Base-by-base conservation (phyloP, 2,329 filamentous ascomycete genomes). In the Colletotrichum australisinense region DNA sequence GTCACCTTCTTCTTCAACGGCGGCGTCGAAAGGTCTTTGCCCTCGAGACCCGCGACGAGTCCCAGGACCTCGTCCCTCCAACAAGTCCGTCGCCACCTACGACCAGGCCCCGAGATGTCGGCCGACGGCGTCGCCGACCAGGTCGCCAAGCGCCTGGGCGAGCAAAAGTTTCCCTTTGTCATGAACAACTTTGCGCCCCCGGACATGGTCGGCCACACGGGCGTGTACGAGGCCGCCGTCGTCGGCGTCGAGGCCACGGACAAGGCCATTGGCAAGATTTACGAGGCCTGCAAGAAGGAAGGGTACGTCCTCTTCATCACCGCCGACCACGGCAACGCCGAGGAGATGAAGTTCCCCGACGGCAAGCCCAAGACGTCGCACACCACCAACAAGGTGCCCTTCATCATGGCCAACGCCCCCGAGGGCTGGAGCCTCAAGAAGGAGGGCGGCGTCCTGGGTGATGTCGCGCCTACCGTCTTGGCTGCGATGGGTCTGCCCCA, bases 161-260 rank as follows among this genome's bases (percentile, higher is more conserved):
- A 97, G 84, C 91, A 93, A 80, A 92, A 94, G 81, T 98, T 95
- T 86, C 95, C 97, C 81, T 98, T 99, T 81, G 89, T 99, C 84
- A 99, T 99, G 97, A 98, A 98, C 92, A 99, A 99, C 91, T 98
- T 99, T 85, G 97, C 97, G 55, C 97, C 97, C 55, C 97, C 97
- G 22, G 97, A 99, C 86, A 99, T 99, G 97, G 97, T 99, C 76
- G 97, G 97, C 78, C 97, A 99, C 88, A 99, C 97, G 12, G 97
- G 97, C 81, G 95, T 98, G 74, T 98, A 98, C 86, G 93, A 98
- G 79, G 96, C 97, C 35, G 97, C 97, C 70, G 92, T 99, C 75
- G 82, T 97, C 80, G 97, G 92, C 78, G 93, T 93, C 78, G 88
- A 92, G 77, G 92, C 96, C 77, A 99, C 97, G 14, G 97, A 99